A percentile compares a stretch with the other conserved stretches of the same genome.
Conservation (phyloP, 352 stramenopile species). For the Globisporangium spinosum region DNA sequence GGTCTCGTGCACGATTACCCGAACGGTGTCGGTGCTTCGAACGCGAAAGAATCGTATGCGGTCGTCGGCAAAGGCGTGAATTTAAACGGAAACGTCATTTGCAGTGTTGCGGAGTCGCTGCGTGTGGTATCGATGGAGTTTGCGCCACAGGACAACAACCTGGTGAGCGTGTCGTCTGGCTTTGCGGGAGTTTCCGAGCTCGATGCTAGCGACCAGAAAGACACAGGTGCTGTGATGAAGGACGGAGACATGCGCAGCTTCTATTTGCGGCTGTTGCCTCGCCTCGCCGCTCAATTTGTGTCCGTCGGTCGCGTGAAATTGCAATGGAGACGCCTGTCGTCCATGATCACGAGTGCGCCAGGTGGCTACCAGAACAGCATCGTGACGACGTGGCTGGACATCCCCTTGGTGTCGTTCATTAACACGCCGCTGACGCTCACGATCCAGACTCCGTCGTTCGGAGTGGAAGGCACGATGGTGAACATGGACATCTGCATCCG, state of each 20-base stretch:
- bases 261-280: constrained; percentile 52
- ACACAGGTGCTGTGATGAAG: constrained; percentile 34
- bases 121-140: constrained; percentile 53
- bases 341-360: constrained; percentile 31
- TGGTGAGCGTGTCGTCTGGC: constrained; percentile 36
- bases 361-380: constrained; percentile 39
- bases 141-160: constrained; percentile 33
- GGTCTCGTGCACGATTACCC: constrained; percentile 67
- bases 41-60: constrained; percentile 42
- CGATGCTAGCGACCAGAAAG: constrained; percentile 6
- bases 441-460: constrained; percentile 66
- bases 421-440: constrained; percentile 59
- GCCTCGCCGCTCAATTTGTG: constrained; percentile 36
- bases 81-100: constrained; percentile 50
- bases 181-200: constrained; percentile 28
- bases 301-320: constrained; percentile 56
- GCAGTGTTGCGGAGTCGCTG: constrained; percentile 48
- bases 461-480: constrained; percentile 57
- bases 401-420: constrained; percentile 68
- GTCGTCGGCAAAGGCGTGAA: constrained; percentile 67
- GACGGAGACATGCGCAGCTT: constrained; percentile 63
- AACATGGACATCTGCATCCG: constrained; percentile 51
- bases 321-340: constrained; percentile 59
- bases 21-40: constrained; percentile 31
- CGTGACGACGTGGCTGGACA: constrained; percentile 60